These are phyloP conservation scores for Umbelopsis sp. DNA, from an alignment of 192 early-diverging fungal genomes.

Conservation along the genomic window DNA sequence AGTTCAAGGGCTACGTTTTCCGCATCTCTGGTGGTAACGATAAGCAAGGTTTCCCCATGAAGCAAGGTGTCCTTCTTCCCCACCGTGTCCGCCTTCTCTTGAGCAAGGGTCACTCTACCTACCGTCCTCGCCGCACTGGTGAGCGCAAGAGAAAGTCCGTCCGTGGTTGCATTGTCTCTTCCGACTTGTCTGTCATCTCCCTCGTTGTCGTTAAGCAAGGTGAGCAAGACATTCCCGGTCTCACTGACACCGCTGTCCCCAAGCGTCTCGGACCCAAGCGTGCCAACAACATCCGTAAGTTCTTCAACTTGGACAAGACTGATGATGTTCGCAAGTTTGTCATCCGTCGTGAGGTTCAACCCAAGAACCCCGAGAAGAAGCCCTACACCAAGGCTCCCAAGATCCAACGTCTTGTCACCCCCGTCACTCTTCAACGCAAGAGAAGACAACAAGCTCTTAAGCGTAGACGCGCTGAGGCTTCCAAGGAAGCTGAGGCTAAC, in stretches of 20 bases:
- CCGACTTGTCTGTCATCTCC: constrained; percentile 93
- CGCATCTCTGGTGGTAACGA: constrained; percentile 99
- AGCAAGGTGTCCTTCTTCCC: constrained; percentile 92
- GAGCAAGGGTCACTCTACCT: constrained; percentile 97
- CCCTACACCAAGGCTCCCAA: constrained; percentile 92
- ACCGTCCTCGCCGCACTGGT: constrained; percentile 94
- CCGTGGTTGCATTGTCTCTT: constrained; percentile 96
- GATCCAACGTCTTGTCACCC: constrained; percentile 99
- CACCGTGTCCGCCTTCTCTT: constrained; percentile 81
- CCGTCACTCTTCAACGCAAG: constrained; percentile 95
- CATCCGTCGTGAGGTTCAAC: constrained; percentile 94
- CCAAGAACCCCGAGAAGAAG: constrained; percentile 91
- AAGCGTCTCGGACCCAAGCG: constrained; percentile 99
- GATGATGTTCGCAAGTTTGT: constrained; percentile 99
- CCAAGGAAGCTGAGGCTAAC: constrained; percentile 79
- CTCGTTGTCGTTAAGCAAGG: constrained; percentile 97
- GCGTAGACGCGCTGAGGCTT: constrained; percentile 78
- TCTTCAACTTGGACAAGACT: constrained; percentile 98
- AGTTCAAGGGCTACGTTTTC: constrained; percentile 99
- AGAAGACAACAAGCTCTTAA: constrained; percentile 87
- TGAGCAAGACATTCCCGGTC: constrained; percentile 92
- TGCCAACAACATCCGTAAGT: constrained; percentile 98
- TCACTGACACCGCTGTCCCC: constrained; percentile 91
- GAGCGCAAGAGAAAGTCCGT: constrained; percentile 99
- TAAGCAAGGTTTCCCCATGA: constrained; percentile 99